Evolutionary conservation across 495 filamentous ascomycete species (phyloP).

Genomic region (Arthonia radiata): DNA sequence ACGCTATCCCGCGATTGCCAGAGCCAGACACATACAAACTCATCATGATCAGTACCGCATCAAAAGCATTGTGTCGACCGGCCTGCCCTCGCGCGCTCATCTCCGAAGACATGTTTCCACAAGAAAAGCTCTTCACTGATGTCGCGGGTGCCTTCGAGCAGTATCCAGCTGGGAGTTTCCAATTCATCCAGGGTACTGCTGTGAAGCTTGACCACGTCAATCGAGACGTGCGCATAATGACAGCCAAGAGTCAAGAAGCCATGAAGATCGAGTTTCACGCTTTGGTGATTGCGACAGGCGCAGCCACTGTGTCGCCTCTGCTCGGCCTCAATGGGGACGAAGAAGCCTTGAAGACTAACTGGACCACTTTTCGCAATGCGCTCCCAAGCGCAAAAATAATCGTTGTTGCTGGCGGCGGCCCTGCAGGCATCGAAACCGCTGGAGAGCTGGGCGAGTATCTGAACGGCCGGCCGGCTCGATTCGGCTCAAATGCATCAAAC

Average conservation of each 20-base stretch:
- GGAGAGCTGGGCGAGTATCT: slow-evolving; percentile 28
- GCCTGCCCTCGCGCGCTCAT: slow-evolving; percentile 22
- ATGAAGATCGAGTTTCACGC: too few species aligned
- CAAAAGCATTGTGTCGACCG: slow-evolving; percentile 19
- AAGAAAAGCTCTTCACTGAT: slow-evolving; percentile 23
- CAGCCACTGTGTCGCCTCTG: slow-evolving; percentile 13
- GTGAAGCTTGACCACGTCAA: too few species aligned
- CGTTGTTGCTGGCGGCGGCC: slow-evolving; percentile 40
- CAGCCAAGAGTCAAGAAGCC: too few species aligned
- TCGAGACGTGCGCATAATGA: too few species aligned
- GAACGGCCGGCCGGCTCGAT: slow-evolving; percentile 17
- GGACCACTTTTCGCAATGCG: slow-evolving; percentile 14
- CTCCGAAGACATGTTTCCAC: slow-evolving; percentile 16
- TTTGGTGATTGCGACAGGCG: slow-evolving; percentile 19
- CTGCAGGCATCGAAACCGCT: slow-evolving; percentile 37
- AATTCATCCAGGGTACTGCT: too few species aligned
- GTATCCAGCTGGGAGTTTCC: too few species aligned
- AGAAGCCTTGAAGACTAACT: too few species aligned
- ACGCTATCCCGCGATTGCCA: slow-evolving; percentile 18
- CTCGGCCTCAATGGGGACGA: too few species aligned
- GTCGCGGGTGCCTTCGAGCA: slow-evolving; percentile 17
- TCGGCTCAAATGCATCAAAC: slow-evolving; percentile 10
- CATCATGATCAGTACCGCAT: slow-evolving; percentile 20
- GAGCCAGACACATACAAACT: slow-evolving; percentile 13
- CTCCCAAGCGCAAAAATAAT: slow-evolving; percentile 32